A percentile compares a stretch with the other conserved stretches of the same genome.
Evolutionary conservation across 202 grass and related monocot genomes (phyloP).

Genomic region (Schoenoplectus triqueter): DNA sequence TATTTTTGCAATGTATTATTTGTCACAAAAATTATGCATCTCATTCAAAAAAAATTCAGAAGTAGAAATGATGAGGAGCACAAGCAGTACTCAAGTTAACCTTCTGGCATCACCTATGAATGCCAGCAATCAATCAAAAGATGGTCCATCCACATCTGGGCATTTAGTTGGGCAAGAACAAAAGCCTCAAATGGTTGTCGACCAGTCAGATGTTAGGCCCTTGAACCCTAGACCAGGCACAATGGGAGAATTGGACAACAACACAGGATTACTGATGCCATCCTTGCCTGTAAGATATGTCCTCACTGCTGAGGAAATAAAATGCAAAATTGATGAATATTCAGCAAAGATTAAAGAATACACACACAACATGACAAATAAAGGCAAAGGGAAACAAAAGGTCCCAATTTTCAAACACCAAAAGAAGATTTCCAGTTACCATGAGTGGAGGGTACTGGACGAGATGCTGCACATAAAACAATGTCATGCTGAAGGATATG

Average conservation of each 20-base stretch:
- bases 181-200: neutral
- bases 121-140: neutral
- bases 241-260: neutral
- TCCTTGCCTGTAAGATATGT: neutral
- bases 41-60: neutral
- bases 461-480: neutral
- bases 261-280: neutral
- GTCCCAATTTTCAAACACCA: neutral
- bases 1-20: neutral
- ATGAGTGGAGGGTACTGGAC: slow-evolving; percentile 26
- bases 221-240: too few species aligned
- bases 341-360: neutral
- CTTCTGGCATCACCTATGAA: neutral
- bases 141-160: too few species aligned
- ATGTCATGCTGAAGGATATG: neutral
- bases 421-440: slow-evolving; percentile 25
- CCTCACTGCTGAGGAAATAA: neutral
- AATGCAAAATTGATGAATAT: neutral
- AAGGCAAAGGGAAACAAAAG: neutral
- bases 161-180: neutral
- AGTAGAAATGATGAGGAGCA: neutral
- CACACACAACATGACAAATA: neutral
- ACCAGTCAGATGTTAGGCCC: neutral
- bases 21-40: neutral
- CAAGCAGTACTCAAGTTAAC: neutral